phyloP scores from a whole-genome alignment of 306 rosid species.

The Cucurbita argyrosperma region DNA sequence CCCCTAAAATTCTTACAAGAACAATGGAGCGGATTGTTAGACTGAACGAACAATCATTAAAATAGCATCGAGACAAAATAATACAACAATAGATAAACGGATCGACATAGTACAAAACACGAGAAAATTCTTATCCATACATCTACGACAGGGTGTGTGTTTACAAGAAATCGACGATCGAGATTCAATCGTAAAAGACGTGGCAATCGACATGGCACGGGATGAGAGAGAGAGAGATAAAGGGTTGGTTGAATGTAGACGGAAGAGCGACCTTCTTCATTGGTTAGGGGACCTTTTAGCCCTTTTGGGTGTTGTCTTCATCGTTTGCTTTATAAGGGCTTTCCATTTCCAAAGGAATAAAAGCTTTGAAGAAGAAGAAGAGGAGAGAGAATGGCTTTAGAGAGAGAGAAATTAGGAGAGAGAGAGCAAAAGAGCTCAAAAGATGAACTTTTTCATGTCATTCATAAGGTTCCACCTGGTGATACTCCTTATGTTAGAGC shows the following conservation, averaged over 20 bases:
- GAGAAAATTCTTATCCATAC: neutral
- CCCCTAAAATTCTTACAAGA: neutral
- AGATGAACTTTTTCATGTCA: slow-evolving; percentile 64
- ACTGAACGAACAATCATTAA: neutral
- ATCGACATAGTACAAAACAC: neutral
- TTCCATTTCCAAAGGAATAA: neutral
- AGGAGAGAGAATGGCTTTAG: neutral
- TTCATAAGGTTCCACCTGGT: slow-evolving; percentile 73
- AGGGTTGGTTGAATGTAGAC: neutral
- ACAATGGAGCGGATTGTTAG: neutral
- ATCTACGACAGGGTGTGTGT: neutral
- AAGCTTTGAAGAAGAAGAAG: neutral
- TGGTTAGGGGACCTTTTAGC: neutral
- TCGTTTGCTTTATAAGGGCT: neutral
- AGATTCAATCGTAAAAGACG: neutral
- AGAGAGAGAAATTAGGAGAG: neutral
- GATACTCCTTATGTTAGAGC: slow-evolving; percentile 84
- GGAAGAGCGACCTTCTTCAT: neutral
- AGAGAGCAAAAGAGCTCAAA: slow-evolving; percentile 19
- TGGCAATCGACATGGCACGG: neutral
- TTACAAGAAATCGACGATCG: neutral
- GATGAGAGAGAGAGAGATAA: neutral
- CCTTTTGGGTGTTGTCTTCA: neutral
- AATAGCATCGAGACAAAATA: neutral
- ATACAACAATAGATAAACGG: neutral